These are phyloP conservation scores for Starmerella bombicola DNA, from an alignment of 805 yeast species.

Conservation along the genomic window DNA sequence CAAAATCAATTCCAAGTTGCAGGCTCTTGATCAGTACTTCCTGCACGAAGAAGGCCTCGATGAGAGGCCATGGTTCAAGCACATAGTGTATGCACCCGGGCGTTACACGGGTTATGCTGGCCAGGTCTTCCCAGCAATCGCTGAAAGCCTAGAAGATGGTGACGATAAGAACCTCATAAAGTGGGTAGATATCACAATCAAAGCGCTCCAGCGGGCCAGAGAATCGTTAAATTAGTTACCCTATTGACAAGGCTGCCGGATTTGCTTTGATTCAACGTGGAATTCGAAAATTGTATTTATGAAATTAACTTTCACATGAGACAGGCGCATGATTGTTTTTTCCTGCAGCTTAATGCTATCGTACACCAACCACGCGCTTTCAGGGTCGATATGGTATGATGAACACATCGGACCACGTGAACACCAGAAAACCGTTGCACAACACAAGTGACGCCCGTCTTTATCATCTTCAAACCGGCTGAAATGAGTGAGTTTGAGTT, in stretches of 20 bases:
- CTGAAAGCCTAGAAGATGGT: conserved; percentile 42
- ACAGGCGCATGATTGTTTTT: too few relatives aligned
- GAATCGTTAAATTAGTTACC: conserved; percentile 3
- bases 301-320: too few relatives aligned
- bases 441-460: too few relatives aligned
- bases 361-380: too few relatives aligned
- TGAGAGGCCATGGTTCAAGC: conserved; percentile 46
- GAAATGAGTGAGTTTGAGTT: conserved; percentile 22
- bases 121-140: conserved; percentile 42
- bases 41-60: conserved; percentile 38
- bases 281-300: too few relatives aligned
- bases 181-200: conserved; percentile 32
- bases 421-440: too few relatives aligned
- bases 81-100: conserved; percentile 47
- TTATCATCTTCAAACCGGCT: too few relatives aligned
- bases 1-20: conserved; percentile 32
- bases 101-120: conserved; percentile 52
- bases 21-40: conserved; percentile 37
- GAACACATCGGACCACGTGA: too few relatives aligned
- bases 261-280: too few relatives aligned
- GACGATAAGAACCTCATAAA: conserved; percentile 30
- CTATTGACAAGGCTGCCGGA: too few relatives aligned
- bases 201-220: conserved; percentile 12
- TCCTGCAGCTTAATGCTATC: too few relatives aligned
- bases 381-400: too few relatives aligned